A percentile compares a stretch with the other conserved stretches of the same genome.
Evolutionary conservation across 176 grass and related monocot species (phyloP).

Genomic region (Ensete ventricosum): DNA sequence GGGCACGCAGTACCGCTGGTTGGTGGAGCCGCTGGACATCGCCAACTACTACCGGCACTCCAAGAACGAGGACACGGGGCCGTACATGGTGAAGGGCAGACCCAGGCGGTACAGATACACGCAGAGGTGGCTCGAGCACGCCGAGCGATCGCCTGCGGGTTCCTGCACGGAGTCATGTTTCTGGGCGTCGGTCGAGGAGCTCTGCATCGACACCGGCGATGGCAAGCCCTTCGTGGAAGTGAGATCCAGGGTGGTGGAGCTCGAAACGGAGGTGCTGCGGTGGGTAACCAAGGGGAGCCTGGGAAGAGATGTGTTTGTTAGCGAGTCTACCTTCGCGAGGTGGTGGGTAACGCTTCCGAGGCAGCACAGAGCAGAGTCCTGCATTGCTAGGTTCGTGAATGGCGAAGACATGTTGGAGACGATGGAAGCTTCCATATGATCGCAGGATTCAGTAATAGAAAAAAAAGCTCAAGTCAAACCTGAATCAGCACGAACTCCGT

Average conservation of each 20-base stretch:
- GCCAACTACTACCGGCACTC: conserved; percentile 95
- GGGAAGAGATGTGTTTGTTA: conserved; percentile 57
- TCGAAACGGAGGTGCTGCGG: conserved; percentile 46
- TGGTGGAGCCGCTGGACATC: conserved; percentile 95
- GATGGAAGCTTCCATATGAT: too few relatives aligned
- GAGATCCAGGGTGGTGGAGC: conserved; percentile 49
- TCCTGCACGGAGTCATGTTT: conserved; percentile 75
- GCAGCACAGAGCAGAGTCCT: conserved; percentile 47
- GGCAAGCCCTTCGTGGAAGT: conserved; percentile 42
- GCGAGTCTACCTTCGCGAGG: conserved; percentile 57
- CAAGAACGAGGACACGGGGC: conserved; percentile 85
- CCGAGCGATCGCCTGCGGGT: conserved; percentile 31
- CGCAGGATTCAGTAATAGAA: too few relatives aligned
- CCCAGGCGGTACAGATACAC: conserved; percentile 77
- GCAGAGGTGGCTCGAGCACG: conserved; percentile 75
- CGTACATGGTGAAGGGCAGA: conserved; percentile 69
- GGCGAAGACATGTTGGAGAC: conserved; percentile 2
- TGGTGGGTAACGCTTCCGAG: conserved; percentile 93
- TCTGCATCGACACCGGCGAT: conserved; percentile 52
- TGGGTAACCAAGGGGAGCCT: conserved; percentile 57
- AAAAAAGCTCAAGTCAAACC: too few relatives aligned
- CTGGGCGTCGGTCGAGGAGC: conserved; percentile 80
- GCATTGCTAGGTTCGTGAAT: conserved; percentile 38
- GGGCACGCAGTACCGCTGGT: conserved; percentile 53
- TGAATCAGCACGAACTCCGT: too few relatives aligned